These are phyloP conservation scores for Hypocrella siamensis DNA, from an alignment of 2,329 filamentous ascomycete genomes.

Conservation along the genomic window DNA sequence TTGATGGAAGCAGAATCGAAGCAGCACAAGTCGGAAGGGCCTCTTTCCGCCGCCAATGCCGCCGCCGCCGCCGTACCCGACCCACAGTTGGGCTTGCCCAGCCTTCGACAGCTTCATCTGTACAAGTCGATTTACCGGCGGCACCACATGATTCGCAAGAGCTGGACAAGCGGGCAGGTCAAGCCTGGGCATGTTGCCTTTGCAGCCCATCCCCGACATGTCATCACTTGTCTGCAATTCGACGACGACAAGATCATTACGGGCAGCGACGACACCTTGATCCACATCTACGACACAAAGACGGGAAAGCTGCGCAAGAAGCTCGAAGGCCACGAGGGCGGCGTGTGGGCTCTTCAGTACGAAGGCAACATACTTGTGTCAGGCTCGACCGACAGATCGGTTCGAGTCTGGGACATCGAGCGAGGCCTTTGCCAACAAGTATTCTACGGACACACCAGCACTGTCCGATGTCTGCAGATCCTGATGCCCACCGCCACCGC, in stretches of 20 bases:
- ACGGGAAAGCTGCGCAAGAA: slow-evolving; percentile 73
- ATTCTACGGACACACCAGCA: slow-evolving; percentile 95
- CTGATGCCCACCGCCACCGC: slow-evolving; percentile 73
- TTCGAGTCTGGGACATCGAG: slow-evolving; percentile 99
- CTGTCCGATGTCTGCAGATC: slow-evolving; percentile 89
- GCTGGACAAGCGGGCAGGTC: slow-evolving; percentile 77
- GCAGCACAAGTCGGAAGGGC: slow-evolving; percentile 56
- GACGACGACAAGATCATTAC: slow-evolving; percentile 97
- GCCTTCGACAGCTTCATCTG: slow-evolving; percentile 70
- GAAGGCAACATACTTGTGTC: slow-evolving; percentile 91
- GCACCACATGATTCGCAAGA: slow-evolving; percentile 77
- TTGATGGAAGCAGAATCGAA: slow-evolving; percentile 19
- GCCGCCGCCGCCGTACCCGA: slow-evolving; percentile 73
- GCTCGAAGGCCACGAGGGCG: slow-evolving; percentile 86
- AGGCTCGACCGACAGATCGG: slow-evolving; percentile 87
- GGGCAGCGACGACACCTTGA: slow-evolving; percentile 92
- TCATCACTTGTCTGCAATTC: slow-evolving; percentile 95
- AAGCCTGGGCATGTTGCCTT: slow-evolving; percentile 89
- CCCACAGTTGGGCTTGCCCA: slow-evolving; percentile 62
- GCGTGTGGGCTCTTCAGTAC: slow-evolving; percentile 95
- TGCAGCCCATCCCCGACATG: slow-evolving; percentile 87
- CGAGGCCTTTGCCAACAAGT: slow-evolving; percentile 84
- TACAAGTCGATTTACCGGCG: slow-evolving; percentile 94
- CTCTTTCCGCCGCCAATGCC: slow-evolving; percentile 71
- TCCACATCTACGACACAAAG: slow-evolving; percentile 95